Percentiles rank a stretch among this genome's conserved stretches.
These are phyloP conservation scores for Vigna reflexopilosa DNA, from an alignment of 306 rosid genomes.

Conservation along the genomic window DNA sequence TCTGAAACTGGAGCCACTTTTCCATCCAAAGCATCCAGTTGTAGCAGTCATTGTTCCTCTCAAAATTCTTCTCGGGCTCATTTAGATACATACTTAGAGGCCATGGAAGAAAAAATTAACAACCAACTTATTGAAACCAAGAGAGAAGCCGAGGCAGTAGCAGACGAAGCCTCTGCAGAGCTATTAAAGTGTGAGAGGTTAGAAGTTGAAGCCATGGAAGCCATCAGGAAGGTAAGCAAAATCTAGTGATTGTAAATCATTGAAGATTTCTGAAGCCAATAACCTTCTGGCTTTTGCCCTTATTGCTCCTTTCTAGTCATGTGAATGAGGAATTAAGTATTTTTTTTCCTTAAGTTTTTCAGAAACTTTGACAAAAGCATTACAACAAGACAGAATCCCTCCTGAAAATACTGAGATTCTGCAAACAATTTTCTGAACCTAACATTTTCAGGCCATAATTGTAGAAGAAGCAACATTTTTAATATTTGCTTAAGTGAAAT, in stretches of 20 bases:
- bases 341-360: neutral
- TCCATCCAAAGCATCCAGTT: constrained; percentile 50
- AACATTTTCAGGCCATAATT: constrained; percentile 19
- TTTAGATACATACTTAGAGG: constrained; percentile 50
- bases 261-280: constrained; percentile 18
- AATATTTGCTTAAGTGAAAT: constrained; percentile 7
- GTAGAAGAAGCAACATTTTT: neutral
- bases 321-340: constrained; percentile 25
- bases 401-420: constrained; percentile 25
- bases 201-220: constrained; percentile 67
- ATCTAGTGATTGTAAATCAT: constrained; percentile 10
- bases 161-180: constrained; percentile 51
- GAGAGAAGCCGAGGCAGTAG: constrained; percentile 59
- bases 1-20: constrained; percentile 44
- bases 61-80: constrained; percentile 52
- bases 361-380: constrained; percentile 26
- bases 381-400: constrained; percentile 20
- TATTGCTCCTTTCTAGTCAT: constrained; percentile 15
- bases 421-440: constrained; percentile 11
- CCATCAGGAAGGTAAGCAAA: constrained; percentile 66
- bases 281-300: constrained; percentile 6
- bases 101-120: constrained; percentile 55
- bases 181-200: constrained; percentile 52
- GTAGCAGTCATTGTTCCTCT: constrained; percentile 53
- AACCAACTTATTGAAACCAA: constrained; percentile 56